Conservation (phyloP, 192 early-diverging fungal genomes). For the Entomortierella parvispora region DNA sequence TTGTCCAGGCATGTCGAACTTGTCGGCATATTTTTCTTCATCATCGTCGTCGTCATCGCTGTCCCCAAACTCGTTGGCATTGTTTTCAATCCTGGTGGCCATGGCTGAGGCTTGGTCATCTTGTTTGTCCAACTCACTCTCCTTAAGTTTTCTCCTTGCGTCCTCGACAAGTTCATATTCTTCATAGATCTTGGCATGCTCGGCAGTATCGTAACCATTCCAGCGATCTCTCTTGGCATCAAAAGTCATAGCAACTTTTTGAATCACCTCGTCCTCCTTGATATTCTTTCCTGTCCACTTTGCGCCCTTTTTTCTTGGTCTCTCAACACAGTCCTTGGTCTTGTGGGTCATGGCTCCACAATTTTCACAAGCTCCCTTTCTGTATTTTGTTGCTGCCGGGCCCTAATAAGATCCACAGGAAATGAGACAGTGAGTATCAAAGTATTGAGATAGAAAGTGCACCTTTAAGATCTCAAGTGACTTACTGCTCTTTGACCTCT, state of each 20-base stretch:
- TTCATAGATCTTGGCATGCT: constrained; percentile 82
- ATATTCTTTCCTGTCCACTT: constrained; percentile 84
- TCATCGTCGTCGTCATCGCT: constrained; percentile 85
- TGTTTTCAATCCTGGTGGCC: constrained; percentile 62
- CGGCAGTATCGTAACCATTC: constrained; percentile 96
- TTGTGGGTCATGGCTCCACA: constrained; percentile 98
- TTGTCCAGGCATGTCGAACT: constrained; percentile 85
- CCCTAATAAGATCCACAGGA: constrained; percentile 55
- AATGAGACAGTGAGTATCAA: not conserved
- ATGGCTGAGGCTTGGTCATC: constrained; percentile 60
- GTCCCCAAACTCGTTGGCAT: constrained; percentile 61
- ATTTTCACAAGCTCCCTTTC: constrained; percentile 97
- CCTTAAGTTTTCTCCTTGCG: constrained; percentile 82
- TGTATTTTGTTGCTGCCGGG: constrained; percentile 88
- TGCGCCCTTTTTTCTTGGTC: constrained; percentile 90
- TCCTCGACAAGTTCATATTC: constrained; percentile 96
- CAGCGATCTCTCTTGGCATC: constrained; percentile 98
- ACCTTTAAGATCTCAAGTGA: not conserved
- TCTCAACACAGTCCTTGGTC: constrained; percentile 92
- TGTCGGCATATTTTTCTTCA: constrained; percentile 92
- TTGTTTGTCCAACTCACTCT: constrained; percentile 76
- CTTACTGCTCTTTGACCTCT: constrained; percentile 75
- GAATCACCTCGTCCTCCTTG: constrained; percentile 85
- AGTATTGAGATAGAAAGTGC: not conserved
- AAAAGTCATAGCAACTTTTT: constrained; percentile 80